Percentiles rank a stretch among this genome's conserved stretches.
Evolutionary conservation across 371 early-diverging fungal species (phyloP).

Genomic region (Funneliformis caledonium): DNA sequence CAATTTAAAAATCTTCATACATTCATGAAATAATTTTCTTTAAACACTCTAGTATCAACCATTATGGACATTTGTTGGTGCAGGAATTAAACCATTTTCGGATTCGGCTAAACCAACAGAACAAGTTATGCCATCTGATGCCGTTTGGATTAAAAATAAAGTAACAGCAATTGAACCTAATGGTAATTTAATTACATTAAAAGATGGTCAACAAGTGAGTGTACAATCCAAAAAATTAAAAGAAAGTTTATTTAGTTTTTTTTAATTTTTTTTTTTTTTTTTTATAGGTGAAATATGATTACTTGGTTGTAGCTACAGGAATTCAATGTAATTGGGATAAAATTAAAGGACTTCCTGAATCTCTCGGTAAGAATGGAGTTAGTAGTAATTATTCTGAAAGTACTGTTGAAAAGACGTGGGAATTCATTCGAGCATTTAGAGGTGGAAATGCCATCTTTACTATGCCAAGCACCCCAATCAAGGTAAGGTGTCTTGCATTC

Average conservation of each 20-base stretch:
- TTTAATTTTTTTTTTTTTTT: not conserved
- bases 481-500: conserved; percentile 47
- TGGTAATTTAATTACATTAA: conserved; percentile 67
- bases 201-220: conserved; percentile 65
- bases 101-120: conserved; percentile 72
- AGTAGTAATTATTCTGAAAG: conserved; percentile 81
- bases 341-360: conserved; percentile 75
- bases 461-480: conserved; percentile 87
- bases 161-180: conserved; percentile 74
- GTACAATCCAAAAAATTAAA: not conserved
- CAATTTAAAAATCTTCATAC: not conserved
- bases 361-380: conserved; percentile 83
- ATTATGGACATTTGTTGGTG: conserved; percentile 89
- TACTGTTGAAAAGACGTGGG: conserved; percentile 75
- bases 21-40: not conserved
- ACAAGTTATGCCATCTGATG: conserved; percentile 71
- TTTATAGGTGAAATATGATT: conserved; percentile 71
- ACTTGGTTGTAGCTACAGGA: conserved; percentile 88
- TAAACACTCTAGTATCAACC: conserved; percentile 73
- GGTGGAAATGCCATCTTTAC: conserved; percentile 90
- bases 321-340: conserved; percentile 80
- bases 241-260: not conserved
- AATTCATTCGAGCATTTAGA: conserved; percentile 74
- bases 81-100: conserved; percentile 77
- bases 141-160: conserved; percentile 77